These are phyloP conservation scores for Melampsora larici-populina DNA, from an alignment of 1,284 basidiomycete species.

Conservation along the genomic window DNA sequence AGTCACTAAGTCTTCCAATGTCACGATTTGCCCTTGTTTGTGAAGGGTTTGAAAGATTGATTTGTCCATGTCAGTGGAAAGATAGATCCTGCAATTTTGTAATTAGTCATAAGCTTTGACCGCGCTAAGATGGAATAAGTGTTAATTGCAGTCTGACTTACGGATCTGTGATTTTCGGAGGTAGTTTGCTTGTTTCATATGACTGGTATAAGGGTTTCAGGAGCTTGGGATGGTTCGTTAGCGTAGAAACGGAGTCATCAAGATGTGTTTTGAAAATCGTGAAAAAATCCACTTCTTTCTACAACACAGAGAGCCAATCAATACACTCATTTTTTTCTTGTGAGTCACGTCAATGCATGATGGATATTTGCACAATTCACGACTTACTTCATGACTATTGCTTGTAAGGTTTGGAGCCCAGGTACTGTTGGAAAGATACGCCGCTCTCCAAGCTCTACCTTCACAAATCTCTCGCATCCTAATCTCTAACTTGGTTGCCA, in stretches of 20 bases:
- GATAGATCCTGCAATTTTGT: background rate
- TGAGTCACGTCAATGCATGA: background rate
- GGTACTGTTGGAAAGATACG: background rate
- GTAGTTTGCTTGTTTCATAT: background rate
- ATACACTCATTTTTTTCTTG: background rate
- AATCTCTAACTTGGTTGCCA: background rate
- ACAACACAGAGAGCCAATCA: background rate
- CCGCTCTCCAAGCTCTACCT: constrained; percentile 8
- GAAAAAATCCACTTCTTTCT: background rate
- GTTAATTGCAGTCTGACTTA: background rate
- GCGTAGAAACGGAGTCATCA: background rate
- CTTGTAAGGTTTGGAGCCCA: no score
- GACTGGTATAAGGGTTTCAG: background rate
- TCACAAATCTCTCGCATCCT: background rate
- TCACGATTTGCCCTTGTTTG: background rate
- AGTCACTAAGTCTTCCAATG: background rate
- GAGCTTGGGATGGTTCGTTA: background rate
- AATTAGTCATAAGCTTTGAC: background rate
- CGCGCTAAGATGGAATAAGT: background rate
- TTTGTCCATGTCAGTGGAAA: background rate
- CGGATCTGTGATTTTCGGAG: background rate
- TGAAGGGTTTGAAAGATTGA: background rate
- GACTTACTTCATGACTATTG: no score
- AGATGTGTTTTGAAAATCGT: background rate
- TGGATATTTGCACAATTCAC: no score